Evolutionary conservation across 2,329 filamentous ascomycete genomes (phyloP), one percentile per base, ranked within the genome.

Genomic region (Fusarium tricinctum): DNA sequence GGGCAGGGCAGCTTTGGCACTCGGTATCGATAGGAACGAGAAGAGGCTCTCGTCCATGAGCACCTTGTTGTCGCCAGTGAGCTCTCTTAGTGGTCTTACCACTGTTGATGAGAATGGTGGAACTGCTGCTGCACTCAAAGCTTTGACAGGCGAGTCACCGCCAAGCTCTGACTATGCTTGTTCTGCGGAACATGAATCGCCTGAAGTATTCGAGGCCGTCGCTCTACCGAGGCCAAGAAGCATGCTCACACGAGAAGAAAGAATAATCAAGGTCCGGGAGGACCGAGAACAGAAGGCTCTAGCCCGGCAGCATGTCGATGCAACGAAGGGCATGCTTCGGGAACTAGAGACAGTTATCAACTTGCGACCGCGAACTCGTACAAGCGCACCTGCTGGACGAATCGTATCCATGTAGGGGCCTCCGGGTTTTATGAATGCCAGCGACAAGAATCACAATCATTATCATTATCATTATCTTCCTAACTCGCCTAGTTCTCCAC

Each of bases 341-440:
- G 96, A 99, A 80, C 84, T 99, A 60, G 93, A 97, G 81, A 95
- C 92, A 69, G 88, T 99, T 63, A 97, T 98, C 77, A 88, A 84
- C 75, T 79, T 84, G 33, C 78, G 83, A 26, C 83, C 83, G 8
- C 77, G 75, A 66, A 78, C 69, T 50, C 79, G 81, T 43, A 71
- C 76, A 33, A 82, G 82, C 62, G 75, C 77, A 14, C 78, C 78
- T 3, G 63, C 75, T 20, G 76, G 75, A 47, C 80, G 81, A 40
- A 76, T 82, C 51, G 76, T 82, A 33, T 85, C 83, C 28, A 78
- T 84, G 79, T 85, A 76, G 79, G 67, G 70, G 33, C 50, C 26
- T 45, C 32, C 51, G 39, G 38, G 32, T 30, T 52, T 56, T 26
- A 60, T 46, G 48, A 61, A 51, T 30, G 52, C 52, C 30, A 51